These are phyloP conservation scores for Aspergillus tanneri DNA, from an alignment of 2,329 filamentous ascomycete genomes.

Conservation along the genomic window DNA sequence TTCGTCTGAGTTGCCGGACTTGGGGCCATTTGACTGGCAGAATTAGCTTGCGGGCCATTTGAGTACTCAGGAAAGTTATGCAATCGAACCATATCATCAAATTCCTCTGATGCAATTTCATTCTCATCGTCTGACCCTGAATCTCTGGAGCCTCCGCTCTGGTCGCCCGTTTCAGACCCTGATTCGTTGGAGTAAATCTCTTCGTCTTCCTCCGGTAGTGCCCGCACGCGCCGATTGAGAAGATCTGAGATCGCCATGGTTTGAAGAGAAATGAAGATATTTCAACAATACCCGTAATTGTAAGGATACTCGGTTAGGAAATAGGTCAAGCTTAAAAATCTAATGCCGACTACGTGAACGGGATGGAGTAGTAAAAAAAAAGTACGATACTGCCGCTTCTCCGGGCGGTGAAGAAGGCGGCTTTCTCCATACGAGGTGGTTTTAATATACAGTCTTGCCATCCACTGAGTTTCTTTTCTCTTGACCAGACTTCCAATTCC, in stretches of 20 bases:
- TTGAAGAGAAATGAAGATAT: neutral
- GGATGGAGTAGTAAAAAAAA: constrained; percentile 19
- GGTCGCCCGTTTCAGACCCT: constrained; percentile 21
- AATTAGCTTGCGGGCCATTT: neutral
- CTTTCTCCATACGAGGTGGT: neutral
- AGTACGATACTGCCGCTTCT: constrained; percentile 27
- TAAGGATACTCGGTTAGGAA: too few species aligned
- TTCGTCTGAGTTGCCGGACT: constrained; percentile 43
- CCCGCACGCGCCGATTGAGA: constrained; percentile 45
- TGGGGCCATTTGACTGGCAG: constrained; percentile 31
- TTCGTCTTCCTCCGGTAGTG: constrained; percentile 45
- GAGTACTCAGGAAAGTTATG: neutral
- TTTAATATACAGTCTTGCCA: constrained; percentile 3
- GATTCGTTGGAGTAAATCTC: constrained; percentile 34
- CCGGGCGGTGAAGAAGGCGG: constrained; percentile 22
- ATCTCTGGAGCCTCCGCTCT: constrained; percentile 4
- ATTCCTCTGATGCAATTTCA: constrained; percentile 12
- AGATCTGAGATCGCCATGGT: constrained; percentile 39
- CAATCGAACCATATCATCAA: constrained; percentile 11
- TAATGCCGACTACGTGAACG: neutral
- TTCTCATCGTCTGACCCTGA: constrained; percentile 18
- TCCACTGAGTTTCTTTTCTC: neutral
- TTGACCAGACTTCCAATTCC: too few species aligned
- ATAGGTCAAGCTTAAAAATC: too few species aligned
- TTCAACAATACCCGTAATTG: neutral